Conservation (phyloP, 1,284 basidiomycete genomes). For the Trametes hirsuta region DNA sequence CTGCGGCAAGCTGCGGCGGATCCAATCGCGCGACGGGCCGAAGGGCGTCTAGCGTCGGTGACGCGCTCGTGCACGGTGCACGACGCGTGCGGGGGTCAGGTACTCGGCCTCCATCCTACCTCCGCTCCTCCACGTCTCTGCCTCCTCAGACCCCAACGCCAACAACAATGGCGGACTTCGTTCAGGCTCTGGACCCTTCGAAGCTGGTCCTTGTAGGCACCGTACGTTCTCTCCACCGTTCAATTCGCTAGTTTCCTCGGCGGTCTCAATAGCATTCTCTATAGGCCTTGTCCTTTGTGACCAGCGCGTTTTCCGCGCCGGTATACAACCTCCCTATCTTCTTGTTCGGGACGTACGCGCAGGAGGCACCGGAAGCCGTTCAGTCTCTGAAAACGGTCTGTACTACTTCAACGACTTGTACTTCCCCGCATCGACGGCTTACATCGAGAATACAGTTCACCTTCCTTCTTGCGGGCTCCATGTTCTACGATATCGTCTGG, state of each 20-base stretch:
- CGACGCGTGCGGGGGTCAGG: background rate
- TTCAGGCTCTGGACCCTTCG: slow-evolving; percentile 69
- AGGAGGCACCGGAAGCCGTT: slow-evolving; percentile 65
- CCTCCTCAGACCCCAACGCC: background rate
- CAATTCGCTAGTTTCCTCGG: background rate
- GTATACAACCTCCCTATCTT: slow-evolving; percentile 76
- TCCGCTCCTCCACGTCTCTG: background rate
- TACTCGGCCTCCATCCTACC: slow-evolving; percentile 2
- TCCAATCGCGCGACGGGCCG: background rate
- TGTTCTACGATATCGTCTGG: slow-evolving; percentile 74
- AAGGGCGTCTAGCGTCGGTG: background rate
- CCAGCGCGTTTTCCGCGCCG: slow-evolving; percentile 62
- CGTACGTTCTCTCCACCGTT: slow-evolving; percentile 42
- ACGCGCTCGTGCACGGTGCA: background rate
- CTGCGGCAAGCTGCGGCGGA: background rate
- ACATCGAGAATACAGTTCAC: slow-evolving; percentile 54
- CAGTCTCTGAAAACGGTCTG: slow-evolving; percentile 67
- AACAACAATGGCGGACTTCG: slow-evolving; percentile 61
- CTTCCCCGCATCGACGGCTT: background rate
- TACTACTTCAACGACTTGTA: background rate
- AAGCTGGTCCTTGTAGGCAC: slow-evolving; percentile 68
- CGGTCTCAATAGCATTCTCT: background rate
- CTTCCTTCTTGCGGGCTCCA: slow-evolving; percentile 59
- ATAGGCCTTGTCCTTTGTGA: slow-evolving; percentile 59
- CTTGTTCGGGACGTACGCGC: slow-evolving; percentile 72